Conservation (phyloP, 768 basidiomycete genomes). For the Podaxis sp. region DNA sequence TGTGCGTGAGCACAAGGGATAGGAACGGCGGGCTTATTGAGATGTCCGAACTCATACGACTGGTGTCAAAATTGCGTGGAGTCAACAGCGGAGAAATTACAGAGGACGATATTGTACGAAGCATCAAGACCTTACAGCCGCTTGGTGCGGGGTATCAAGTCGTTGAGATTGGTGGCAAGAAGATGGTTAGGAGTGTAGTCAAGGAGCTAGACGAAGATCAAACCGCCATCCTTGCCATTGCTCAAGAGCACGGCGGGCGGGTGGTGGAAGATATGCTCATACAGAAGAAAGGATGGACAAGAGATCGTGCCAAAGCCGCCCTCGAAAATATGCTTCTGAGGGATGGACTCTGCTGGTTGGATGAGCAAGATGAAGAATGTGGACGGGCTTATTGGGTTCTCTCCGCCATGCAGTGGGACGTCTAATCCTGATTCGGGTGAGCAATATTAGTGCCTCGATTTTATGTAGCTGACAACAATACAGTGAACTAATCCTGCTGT, state of each 20-base stretch:
- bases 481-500: constrained; percentile 9
- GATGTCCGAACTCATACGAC: constrained; percentile 78
- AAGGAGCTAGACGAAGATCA: constrained; percentile 92
- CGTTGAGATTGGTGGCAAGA: constrained; percentile 67
- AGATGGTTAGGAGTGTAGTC: constrained; percentile 87
- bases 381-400: constrained; percentile 85
- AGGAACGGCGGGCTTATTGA: constrained; percentile 92
- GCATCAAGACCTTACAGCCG: constrained; percentile 85
- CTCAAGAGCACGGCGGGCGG: constrained; percentile 65
- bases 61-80: constrained; percentile 76
- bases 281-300: constrained; percentile 68
- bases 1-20: constrained; percentile 85
- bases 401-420: constrained; percentile 85
- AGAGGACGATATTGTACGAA: constrained; percentile 80
- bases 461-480: constrained; percentile 5
- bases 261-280: constrained; percentile 67
- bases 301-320: constrained; percentile 72
- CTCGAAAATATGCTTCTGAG: constrained; percentile 88
- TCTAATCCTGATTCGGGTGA: constrained; percentile 29
- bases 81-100: constrained; percentile 70
- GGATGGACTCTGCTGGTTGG: constrained; percentile 94
- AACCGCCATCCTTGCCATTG: constrained; percentile 74
- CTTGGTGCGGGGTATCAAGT: constrained; percentile 92
- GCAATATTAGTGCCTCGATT: background rate
- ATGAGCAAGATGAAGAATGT: constrained; percentile 74